Evolutionary conservation across 2,329 filamentous ascomycete genomes (phyloP).

Genomic region (Alternaria sp.): DNA sequence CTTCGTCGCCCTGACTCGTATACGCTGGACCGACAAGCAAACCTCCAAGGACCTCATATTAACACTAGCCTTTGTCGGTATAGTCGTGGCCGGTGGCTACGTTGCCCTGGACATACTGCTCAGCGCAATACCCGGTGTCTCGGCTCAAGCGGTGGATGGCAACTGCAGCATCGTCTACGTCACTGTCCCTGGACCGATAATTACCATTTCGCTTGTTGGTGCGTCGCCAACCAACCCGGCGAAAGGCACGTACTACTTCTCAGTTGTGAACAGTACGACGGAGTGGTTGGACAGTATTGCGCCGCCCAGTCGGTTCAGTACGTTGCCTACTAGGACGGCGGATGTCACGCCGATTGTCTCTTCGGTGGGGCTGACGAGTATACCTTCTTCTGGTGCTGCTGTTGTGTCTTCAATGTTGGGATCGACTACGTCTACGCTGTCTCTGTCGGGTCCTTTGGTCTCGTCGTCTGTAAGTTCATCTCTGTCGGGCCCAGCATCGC

Average conservation of each 20-base stretch:
- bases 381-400: neutral
- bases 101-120: slow-evolving; percentile 28
- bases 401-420: neutral
- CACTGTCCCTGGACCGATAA: slow-evolving; percentile 41
- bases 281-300: slow-evolving; percentile 38
- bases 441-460: neutral
- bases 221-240: slow-evolving; percentile 31
- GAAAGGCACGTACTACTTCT: slow-evolving; percentile 43
- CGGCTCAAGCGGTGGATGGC: slow-evolving; percentile 30
- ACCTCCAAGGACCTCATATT: slow-evolving; percentile 21
- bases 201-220: slow-evolving; percentile 42
- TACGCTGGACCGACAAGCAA: slow-evolving; percentile 7
- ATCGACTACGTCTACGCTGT: neutral
- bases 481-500: neutral
- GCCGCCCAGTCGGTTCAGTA: slow-evolving; percentile 33
- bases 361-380: neutral
- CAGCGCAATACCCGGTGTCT: slow-evolving; percentile 25
- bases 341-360: slow-evolving; percentile 2
- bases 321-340: slow-evolving; percentile 8
- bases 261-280: slow-evolving; percentile 42
- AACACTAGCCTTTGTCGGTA: slow-evolving; percentile 12
- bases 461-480: neutral
- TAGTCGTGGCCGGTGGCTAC: slow-evolving; percentile 23
- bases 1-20: slow-evolving; percentile 13
- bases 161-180: slow-evolving; percentile 44